Percentiles rank a stretch among this genome's conserved stretches.
Evolutionary conservation across 2,329 filamentous ascomycete genomes (phyloP).

Genomic region (Sclerotinia nivalis): DNA sequence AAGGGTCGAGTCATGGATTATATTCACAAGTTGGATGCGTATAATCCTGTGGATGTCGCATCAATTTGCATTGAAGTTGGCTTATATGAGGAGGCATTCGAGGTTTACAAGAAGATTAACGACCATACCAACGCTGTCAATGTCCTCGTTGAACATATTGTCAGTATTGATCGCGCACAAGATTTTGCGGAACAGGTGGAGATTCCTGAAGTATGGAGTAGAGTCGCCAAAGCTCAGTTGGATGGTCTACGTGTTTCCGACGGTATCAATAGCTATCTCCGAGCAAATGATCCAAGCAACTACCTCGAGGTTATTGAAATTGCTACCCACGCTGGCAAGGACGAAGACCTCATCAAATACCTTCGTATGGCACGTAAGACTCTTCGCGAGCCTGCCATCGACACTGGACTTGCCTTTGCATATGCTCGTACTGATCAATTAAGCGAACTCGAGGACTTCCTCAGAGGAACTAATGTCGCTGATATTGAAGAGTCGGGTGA

Average conservation of each 20-base stretch:
- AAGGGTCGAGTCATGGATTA: conserved; percentile 95
- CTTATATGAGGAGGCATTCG: conserved; percentile 93
- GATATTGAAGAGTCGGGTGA: conserved; percentile 96
- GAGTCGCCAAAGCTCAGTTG: conserved; percentile 95
- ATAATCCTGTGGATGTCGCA: conserved; percentile 90
- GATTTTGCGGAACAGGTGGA: conserved; percentile 95
- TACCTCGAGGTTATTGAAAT: conserved; percentile 96
- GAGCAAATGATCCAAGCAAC: conserved; percentile 88
- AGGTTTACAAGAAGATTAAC: conserved; percentile 97
- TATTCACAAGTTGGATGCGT: conserved; percentile 86
- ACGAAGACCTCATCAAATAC: conserved; percentile 95
- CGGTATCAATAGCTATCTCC: conserved; percentile 95
- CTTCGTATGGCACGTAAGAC: conserved; percentile 97
- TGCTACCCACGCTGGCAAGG: conserved; percentile 92
- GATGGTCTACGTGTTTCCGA: conserved; percentile 92
- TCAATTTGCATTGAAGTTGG: conserved; percentile 92
- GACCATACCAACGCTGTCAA: conserved; percentile 85
- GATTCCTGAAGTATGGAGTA: conserved; percentile 94
- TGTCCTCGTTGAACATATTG: conserved; percentile 92
- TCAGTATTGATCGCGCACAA: conserved; percentile 96
- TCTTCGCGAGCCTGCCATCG: conserved; percentile 86
- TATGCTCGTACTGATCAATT: conserved; percentile 91
- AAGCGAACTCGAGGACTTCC: conserved; percentile 91
- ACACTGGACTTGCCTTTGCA: conserved; percentile 91
- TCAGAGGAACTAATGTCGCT: conserved; percentile 88